A percentile compares a stretch with the other conserved stretches of the same genome.
phyloP scores from a whole-genome alignment of 371 early-diverging fungal genomes.

The Basidiobolus meristosporus region DNA sequence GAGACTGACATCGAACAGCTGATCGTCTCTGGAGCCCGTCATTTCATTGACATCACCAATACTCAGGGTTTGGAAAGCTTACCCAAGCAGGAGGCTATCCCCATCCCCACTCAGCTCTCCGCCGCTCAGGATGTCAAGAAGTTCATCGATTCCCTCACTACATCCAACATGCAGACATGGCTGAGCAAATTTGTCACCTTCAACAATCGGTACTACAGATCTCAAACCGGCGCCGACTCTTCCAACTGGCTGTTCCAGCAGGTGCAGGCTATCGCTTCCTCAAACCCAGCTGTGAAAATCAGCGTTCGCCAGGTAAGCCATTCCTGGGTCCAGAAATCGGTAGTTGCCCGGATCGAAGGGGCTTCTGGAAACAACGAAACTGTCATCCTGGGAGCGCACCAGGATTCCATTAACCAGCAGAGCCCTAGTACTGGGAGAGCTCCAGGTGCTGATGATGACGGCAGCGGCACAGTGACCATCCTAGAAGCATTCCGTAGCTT shows the following conservation, averaged over 20 bases:
- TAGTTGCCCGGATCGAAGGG: constrained; percentile 56
- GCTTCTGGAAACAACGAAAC: constrained; percentile 26
- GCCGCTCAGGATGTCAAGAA: constrained; percentile 27
- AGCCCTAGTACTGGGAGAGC: constrained; percentile 56
- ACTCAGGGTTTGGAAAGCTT: too few species aligned
- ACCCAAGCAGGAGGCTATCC: too few species aligned
- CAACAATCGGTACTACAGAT: constrained; percentile 79
- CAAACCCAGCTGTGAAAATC: constrained; percentile 22
- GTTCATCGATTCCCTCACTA: constrained; percentile 31
- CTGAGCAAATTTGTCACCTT: constrained; percentile 57
- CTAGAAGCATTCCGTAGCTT: constrained; percentile 69
- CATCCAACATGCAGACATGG: constrained; percentile 32
- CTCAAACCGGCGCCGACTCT: constrained; percentile 43
- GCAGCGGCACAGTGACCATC: constrained; percentile 72
- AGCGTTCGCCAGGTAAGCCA: constrained; percentile 63
- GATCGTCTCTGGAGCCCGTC: too few species aligned
- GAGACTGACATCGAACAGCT: too few species aligned
- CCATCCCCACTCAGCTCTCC: too few species aligned
- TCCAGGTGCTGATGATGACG: constrained; percentile 80
- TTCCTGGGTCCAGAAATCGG: constrained; percentile 29
- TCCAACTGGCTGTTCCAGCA: constrained; percentile 42
- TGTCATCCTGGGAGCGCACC: constrained; percentile 78
- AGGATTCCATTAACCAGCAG: constrained; percentile 75
- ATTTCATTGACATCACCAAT: too few species aligned
- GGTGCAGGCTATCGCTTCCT: constrained; percentile 21